Conservation (phyloP, 2,329 filamentous ascomycete genomes). For the Verticillium albo-atrum region DNA sequence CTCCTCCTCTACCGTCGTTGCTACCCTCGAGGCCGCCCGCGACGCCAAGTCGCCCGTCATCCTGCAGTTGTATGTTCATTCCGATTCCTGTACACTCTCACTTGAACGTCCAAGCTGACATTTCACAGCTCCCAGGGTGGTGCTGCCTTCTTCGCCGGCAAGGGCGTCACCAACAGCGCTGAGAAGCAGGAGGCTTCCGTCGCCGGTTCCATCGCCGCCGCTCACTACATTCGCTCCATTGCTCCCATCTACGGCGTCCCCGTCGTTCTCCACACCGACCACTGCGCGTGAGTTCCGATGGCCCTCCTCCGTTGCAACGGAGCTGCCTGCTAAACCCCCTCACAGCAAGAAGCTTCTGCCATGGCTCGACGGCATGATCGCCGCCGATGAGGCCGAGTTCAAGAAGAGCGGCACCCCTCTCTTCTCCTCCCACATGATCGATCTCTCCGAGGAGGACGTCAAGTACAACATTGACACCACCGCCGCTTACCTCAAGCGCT, state of each 20-base stretch:
- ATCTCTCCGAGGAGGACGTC: slow-evolving; percentile 87
- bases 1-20: slow-evolving; percentile 77
- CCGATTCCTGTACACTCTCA: neutral
- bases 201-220: slow-evolving; percentile 79
- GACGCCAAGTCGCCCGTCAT: slow-evolving; percentile 89
- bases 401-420: slow-evolving; percentile 88
- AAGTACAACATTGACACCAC: slow-evolving; percentile 91
- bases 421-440: slow-evolving; percentile 98
- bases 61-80: slow-evolving; percentile 61
- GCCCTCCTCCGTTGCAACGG: neutral
- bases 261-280: slow-evolving; percentile 93
- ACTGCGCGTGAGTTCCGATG: slow-evolving; percentile 60
- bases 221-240: slow-evolving; percentile 88
- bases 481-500: slow-evolving; percentile 87
- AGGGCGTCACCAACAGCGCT: slow-evolving; percentile 71
- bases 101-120: neutral
- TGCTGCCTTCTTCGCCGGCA: slow-evolving; percentile 88
- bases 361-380: slow-evolving; percentile 94
- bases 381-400: slow-evolving; percentile 92
- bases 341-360: slow-evolving; percentile 87
- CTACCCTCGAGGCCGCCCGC: slow-evolving; percentile 88
- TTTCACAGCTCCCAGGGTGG: slow-evolving; percentile 69
- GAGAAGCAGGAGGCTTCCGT: slow-evolving; percentile 83
- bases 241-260: slow-evolving; percentile 85
- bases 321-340: neutral